Evolutionary conservation across 1,284 basidiomycete species (phyloP).

Genomic region (Amylostereum chailletii): DNA sequence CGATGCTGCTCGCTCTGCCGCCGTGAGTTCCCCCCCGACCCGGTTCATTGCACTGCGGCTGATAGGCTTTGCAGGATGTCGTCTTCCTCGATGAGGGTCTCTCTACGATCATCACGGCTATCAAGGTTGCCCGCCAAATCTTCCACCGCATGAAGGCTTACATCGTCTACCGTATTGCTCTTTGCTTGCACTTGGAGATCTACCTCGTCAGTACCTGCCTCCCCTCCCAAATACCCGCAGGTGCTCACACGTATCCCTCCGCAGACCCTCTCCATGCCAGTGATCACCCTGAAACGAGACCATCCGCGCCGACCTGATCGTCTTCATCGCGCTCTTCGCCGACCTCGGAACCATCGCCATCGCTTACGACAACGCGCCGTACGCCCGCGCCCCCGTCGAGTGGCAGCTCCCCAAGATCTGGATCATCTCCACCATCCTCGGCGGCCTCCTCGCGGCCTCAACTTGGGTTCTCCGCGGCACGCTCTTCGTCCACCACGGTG

Average conservation of each 20-base stretch:
- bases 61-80: slow-evolving; percentile 21
- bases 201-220: slow-evolving; percentile 23
- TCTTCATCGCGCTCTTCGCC: slow-evolving; percentile 49
- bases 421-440: slow-evolving; percentile 38
- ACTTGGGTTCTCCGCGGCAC: slow-evolving; percentile 46
- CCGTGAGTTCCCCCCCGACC: slow-evolving; percentile 12
- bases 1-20: slow-evolving; percentile 36
- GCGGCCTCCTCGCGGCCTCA: slow-evolving; percentile 22
- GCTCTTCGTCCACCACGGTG: slow-evolving; percentile 33
- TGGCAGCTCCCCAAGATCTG: slow-evolving; percentile 51
- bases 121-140: slow-evolving; percentile 48
- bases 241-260: neutral
- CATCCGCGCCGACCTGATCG: slow-evolving; percentile 44
- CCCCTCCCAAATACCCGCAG: neutral
- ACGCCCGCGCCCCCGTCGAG: slow-evolving; percentile 38
- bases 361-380: slow-evolving; percentile 41
- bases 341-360: slow-evolving; percentile 41
- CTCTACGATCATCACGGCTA: slow-evolving; percentile 34
- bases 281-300: slow-evolving; percentile 38
- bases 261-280: slow-evolving; percentile 33
- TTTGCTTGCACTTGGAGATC: slow-evolving; percentile 47
- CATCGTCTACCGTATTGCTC: slow-evolving; percentile 30
- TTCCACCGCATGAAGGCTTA: slow-evolving; percentile 45
- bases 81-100: slow-evolving; percentile 37
- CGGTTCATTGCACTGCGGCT: neutral